Base-by-base conservation (phyloP, 176 grass and related monocot species). In the Oryza meyeriana region DNA sequence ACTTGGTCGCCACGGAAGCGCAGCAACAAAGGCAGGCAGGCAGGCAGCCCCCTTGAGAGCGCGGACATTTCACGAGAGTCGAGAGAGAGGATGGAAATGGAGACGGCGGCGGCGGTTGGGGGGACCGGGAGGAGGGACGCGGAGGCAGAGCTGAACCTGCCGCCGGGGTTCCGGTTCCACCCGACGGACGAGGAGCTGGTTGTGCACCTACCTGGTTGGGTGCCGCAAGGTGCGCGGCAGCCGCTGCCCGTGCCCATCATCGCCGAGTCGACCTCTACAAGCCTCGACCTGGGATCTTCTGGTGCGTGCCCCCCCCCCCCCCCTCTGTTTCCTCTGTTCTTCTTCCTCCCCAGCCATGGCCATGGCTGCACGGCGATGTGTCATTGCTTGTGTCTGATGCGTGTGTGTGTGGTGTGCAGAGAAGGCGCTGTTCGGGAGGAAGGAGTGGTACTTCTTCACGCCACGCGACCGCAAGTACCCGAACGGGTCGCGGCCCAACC, bases 111-210 rank as follows among this genome's bases (percentile, higher is more conserved):
- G 71, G 72, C 72, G 74, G 52, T 22, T 69, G 79, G 12, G 66
- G 42, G 39, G 55, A 80, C 75, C 67, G 84, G 79, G 83, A 25
- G 74, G 63, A 87, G 91, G 82, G 91, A 93, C 83, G 91, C 87
- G 61, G 91, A 93, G 81, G 91, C 85, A 32, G 91, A 93, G 72
- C 87, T 93, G 66, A 90, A 93, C 87, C 88, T 98, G 75, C 95
- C 92, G 14, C 95, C 95, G 31, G 95, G 95, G 13, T 98, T 95
- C 68, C 90, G 95, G 1, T 98, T 98, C 88, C 95, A 98, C 79
- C 95, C 95, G 13, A 98, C 95, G 17, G 95, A 98, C 52, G 92
- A 95, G 80, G 95, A 98, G 90, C 92, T 98, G 4, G 91, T 93
- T 8, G 81, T 87, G 67, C 72, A 93, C 83, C 83, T 93, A 93